These are phyloP conservation scores for Populus tremula DNA, from an alignment of 345 rosid genomes.

Conservation along the genomic window DNA sequence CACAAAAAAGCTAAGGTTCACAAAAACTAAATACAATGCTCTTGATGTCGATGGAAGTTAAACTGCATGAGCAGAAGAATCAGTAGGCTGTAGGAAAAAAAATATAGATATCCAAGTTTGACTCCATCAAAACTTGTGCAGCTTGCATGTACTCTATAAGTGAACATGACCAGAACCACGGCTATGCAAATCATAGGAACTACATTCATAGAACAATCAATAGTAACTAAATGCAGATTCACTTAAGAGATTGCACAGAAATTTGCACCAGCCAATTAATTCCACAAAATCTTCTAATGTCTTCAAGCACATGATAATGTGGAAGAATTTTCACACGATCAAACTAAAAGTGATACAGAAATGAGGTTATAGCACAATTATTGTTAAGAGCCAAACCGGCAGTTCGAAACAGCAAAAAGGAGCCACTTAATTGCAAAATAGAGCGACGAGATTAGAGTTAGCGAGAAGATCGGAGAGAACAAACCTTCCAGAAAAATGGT, in stretches of 20 bases:
- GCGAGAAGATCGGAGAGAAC: constrained; percentile 9
- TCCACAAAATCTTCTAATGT: not conserved
- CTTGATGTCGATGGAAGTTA: not conserved
- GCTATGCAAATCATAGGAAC: not conserved
- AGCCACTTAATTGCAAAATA: not conserved
- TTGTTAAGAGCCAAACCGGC: not conserved
- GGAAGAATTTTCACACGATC: not conserved
- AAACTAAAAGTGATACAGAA: not conserved
- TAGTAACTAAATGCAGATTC: not conserved
- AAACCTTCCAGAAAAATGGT: constrained; percentile 94
- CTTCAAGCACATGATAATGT: too few relatives aligned
- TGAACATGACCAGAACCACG: too few relatives aligned
- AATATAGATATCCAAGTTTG: too few relatives aligned
- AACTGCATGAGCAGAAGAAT: too few relatives aligned
- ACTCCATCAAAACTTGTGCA: too few relatives aligned
- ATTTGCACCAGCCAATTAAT: not conserved
- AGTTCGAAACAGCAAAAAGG: not conserved
- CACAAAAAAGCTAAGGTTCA: too few relatives aligned
- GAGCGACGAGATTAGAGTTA: not conserved
- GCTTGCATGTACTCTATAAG: too few relatives aligned
- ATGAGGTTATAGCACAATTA: not conserved
- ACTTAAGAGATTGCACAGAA: not conserved
- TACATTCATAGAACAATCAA: not conserved
- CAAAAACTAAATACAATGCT: too few relatives aligned
- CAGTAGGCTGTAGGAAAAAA: too few relatives aligned